These are phyloP conservation scores for Eucalyptus sp. DNA, from an alignment of 345 rosid genomes.

Conservation along the genomic window DNA sequence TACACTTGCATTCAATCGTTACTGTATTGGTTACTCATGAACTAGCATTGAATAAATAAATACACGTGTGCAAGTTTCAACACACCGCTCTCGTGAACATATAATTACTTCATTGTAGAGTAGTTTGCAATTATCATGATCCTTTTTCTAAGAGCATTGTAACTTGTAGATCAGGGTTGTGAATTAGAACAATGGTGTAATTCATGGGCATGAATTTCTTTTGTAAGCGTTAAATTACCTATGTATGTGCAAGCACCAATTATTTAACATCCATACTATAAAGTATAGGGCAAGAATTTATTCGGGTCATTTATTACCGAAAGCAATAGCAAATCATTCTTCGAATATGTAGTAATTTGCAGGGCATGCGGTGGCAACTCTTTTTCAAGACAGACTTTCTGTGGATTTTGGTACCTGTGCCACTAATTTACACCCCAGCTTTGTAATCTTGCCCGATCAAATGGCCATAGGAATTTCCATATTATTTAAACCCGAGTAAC, in stretches of 20 bases:
- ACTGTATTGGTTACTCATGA: neutral
- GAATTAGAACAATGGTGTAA: neutral
- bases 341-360: no score
- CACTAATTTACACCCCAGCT: no score
- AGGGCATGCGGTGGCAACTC: no score
- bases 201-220: neutral
- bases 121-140: neutral
- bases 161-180: neutral
- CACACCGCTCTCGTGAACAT: neutral
- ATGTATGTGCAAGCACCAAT: no score
- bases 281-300: neutral
- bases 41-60: neutral
- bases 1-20: neutral
- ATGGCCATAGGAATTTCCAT: no score
- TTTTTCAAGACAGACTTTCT: neutral
- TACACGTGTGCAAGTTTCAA: neutral
- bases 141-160: neutral
- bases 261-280: neutral
- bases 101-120: neutral
- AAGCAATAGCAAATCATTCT: neutral
- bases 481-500: no score
- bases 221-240: no score
- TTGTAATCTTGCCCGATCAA: neutral
- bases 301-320: neutral
- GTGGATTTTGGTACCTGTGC: neutral